These are phyloP conservation scores for Cryphonectria parasitica DNA, from an alignment of 2,329 filamentous ascomycete genomes.

Conservation along the genomic window DNA sequence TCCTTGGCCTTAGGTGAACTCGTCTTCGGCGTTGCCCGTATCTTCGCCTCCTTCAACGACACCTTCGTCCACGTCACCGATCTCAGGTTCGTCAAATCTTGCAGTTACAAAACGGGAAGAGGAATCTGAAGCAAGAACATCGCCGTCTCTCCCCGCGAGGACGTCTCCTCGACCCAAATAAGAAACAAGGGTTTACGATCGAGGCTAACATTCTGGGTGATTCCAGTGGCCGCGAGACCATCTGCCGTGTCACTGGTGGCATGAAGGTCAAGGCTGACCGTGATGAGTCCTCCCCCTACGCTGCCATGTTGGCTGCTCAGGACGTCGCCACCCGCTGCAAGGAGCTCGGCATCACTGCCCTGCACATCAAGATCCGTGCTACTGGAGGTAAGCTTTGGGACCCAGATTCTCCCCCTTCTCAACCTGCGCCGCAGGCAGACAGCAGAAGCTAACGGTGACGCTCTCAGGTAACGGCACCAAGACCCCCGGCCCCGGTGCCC, in stretches of 20 bases:
- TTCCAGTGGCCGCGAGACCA: constrained; percentile 98
- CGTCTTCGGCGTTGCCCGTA: constrained; percentile 96
- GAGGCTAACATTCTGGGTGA: constrained; percentile 69
- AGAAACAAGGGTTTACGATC: constrained; percentile 30
- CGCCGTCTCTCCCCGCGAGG: background rate
- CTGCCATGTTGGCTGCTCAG: constrained; percentile 99
- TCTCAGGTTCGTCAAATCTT: constrained; percentile 72
- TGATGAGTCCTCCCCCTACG: constrained; percentile 99
- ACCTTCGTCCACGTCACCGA: constrained; percentile 99
- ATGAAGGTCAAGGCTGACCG: constrained; percentile 99
- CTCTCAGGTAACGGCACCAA: constrained; percentile 94
- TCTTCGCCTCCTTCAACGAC: constrained; percentile 95
- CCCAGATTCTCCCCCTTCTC: background rate
- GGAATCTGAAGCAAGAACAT: constrained; percentile 3
- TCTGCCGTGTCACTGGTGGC: constrained; percentile 98
- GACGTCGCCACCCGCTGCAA: constrained; percentile 88
- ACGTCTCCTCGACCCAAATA: background rate
- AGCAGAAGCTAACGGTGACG: constrained; percentile 22
- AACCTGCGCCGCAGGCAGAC: background rate
- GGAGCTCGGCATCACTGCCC: constrained; percentile 78
- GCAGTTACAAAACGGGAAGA: constrained; percentile 28
- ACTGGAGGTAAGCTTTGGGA: constrained; percentile 76
- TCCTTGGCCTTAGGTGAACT: constrained; percentile 71
- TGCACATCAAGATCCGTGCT: constrained; percentile 99
- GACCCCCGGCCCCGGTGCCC: constrained; percentile 98